Base-by-base conservation (phyloP, 176 grass and related monocot species). In the Puya raimondii region DNA sequence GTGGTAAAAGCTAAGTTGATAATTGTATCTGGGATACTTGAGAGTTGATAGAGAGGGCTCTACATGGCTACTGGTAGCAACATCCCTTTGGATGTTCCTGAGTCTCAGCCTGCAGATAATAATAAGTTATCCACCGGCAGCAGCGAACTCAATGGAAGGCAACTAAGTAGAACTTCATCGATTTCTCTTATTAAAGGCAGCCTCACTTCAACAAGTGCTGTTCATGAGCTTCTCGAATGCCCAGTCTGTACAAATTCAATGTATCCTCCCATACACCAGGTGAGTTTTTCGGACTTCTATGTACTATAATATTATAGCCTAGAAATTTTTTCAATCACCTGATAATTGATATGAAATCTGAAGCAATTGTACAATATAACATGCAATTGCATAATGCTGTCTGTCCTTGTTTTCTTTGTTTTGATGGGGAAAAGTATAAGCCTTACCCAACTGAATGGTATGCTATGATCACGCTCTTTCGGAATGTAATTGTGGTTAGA, bases 191-290 rank as follows among this genome's bases (percentile, higher is more conserved):
- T 54, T 2, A 68, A 56, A 14, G 21, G 49, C 9, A 27, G 50
- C 49, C 22, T 76, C 20, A 47, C 64, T 67, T 47, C 64, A 4
- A 68, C 50, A 27, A 48, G 64, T 11, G 65, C 50, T 47, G 64
- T 76, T 49, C 74, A 57, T 21, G 64, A 76, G 26, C 64, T 76
- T 76, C 74, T 76, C 48, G 74, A 76, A 67, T 76, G 74, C 64
- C 74, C 74, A 57, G 74, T 76, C 3, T 76, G 74, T 42, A 56
- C 74, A 56, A 76, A 48, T 48, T 76, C 74, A 9, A 76, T 76
- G 74, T 76, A 67, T 25, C 74, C 74, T 56, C 74, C 74, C 25
- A 76, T 76, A 68, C 74, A 76, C 48, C 74, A 76, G 74, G 74
- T 76, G 8, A 49, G 21, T n/a, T 51, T 29, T 9, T 27, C 11